Conservation (phyloP, 208 protist species). For the Tetramitus jugosus region DNA sequence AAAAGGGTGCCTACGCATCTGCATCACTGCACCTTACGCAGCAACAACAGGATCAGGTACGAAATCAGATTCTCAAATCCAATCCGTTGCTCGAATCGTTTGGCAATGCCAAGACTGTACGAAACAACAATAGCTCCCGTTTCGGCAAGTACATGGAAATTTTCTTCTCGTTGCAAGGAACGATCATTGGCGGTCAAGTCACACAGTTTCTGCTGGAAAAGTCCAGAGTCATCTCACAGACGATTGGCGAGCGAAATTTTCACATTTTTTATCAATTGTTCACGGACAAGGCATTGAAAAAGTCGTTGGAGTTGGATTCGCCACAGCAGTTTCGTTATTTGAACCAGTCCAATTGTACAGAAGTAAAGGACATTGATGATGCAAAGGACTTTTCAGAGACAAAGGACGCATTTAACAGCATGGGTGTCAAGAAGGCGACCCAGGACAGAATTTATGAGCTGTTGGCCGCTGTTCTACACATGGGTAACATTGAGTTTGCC, state of each 20-base stretch:
- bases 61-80: conserved; percentile 76
- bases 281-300: neutral
- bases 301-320: neutral
- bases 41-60: too few relatives aligned
- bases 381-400: conserved; percentile 38
- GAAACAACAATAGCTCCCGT: conserved; percentile 20
- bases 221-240: conserved; percentile 31
- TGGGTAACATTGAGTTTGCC: conserved; percentile 77
- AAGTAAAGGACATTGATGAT: neutral
- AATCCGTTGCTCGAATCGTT: conserved; percentile 79
- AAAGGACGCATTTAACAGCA: conserved; percentile 69
- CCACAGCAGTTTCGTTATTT: conserved; percentile 6
- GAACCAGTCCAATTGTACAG: neutral
- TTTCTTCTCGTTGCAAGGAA: neutral
- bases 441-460: conserved; percentile 63
- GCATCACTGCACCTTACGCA: too few relatives aligned
- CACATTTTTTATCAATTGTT: conserved; percentile 42
- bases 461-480: conserved; percentile 79
- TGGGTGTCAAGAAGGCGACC: conserved; percentile 60
- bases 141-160: conserved; percentile 26
- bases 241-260: conserved; percentile 30
- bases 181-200: conserved; percentile 19
- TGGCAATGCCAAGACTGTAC: conserved; percentile 74
- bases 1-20: too few relatives aligned
- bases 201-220: conserved; percentile 36